Base-by-base conservation (phyloP, 2,329 filamentous ascomycete genomes). In the Diaporthe aspalathi region DNA sequence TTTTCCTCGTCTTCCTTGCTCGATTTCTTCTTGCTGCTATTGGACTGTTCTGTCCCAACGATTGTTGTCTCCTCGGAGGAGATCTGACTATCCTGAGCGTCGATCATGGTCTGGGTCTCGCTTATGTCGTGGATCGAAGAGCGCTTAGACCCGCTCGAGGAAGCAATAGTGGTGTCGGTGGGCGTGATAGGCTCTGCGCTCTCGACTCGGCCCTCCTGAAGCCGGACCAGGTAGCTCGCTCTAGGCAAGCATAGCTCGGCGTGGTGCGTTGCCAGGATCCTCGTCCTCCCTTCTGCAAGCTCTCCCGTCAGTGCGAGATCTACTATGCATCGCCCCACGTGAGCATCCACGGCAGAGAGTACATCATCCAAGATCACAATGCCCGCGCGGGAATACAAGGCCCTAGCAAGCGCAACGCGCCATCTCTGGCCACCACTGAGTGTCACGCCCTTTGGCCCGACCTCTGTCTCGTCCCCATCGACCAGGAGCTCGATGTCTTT, bases 251-350 rank as follows among this genome's bases (percentile, higher is more conserved):
- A 79, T 70, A 80, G 74, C 56, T 81, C 80, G 1, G 77, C 75
- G 50, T 81, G 80, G 77, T 90, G 88, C 0, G 90, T 90, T 57
- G 91, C 90, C 5, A 91, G 83, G 54, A 92, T 89, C 0, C 89
- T 90, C 0, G 90, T 92, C 40, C 90, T 83, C 24, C 86, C 85
- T 12, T 68, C 60, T 52, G 84, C 81, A 0, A 89, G 86, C 1
- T 89, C 82, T 11, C 84, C 83, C 38, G 85, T 83, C 56, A 90
- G 81, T 0, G 87, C 88, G 56, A 83, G 77, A 71, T 89, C 76
- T 14, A 81, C 88, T 12, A 90, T 88, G 60, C 84, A 81, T 4
- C 82, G 78, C 17, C 83, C 82, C 7, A 84, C 80, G 22, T 84
- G 81, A 7, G 82, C 79, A 63, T 84, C 81, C 47, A 84, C 79